Evolutionary conservation across 2,329 filamentous ascomycete species (phyloP).

Genomic region (Colletotrichum abscissum): DNA sequence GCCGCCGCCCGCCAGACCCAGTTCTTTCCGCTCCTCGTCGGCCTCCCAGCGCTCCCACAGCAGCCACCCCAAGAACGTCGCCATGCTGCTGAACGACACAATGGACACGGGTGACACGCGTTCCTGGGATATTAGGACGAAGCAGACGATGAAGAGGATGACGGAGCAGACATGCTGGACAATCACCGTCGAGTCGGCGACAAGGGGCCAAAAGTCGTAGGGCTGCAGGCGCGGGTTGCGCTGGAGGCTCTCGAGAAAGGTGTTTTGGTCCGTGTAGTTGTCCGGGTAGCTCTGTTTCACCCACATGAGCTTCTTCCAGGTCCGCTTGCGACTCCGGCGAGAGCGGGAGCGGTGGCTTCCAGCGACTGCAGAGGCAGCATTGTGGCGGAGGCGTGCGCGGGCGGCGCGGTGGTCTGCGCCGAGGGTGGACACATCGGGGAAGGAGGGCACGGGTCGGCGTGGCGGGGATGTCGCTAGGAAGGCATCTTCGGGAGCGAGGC

Average conservation of each 20-base stretch:
- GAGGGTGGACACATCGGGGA: slow-evolving; percentile 31
- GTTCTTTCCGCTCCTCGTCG: slow-evolving; percentile 57
- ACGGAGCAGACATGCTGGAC: slow-evolving; percentile 97
- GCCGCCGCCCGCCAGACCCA: neutral
- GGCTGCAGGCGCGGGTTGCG: slow-evolving; percentile 92
- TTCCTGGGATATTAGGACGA: slow-evolving; percentile 88
- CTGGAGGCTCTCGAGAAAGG: slow-evolving; percentile 95
- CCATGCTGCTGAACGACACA: slow-evolving; percentile 84
- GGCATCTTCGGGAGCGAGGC: slow-evolving; percentile 87
- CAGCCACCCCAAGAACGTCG: slow-evolving; percentile 88
- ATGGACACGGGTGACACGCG: slow-evolving; percentile 91
- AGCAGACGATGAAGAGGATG: slow-evolving; percentile 93
- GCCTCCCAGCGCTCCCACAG: slow-evolving; percentile 93
- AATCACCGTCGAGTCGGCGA: slow-evolving; percentile 95
- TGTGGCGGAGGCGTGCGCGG: slow-evolving; percentile 38
- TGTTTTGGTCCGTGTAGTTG: slow-evolving; percentile 97
- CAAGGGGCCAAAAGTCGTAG: slow-evolving; percentile 98
- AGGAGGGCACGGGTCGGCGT: slow-evolving; percentile 55
- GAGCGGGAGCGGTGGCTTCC: slow-evolving; percentile 68
- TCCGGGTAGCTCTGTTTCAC: slow-evolving; percentile 98
- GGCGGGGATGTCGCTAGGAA: slow-evolving; percentile 74
- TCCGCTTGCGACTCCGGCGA: slow-evolving; percentile 75
- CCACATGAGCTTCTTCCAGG: slow-evolving; percentile 97
- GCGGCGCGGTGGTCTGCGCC: slow-evolving; percentile 38
- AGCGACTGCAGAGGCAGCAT: slow-evolving; percentile 29